These are phyloP conservation scores for Schizosaccharomyces versatilis DNA, from an alignment of 1,139 yeast species.

Conservation along the genomic window DNA sequence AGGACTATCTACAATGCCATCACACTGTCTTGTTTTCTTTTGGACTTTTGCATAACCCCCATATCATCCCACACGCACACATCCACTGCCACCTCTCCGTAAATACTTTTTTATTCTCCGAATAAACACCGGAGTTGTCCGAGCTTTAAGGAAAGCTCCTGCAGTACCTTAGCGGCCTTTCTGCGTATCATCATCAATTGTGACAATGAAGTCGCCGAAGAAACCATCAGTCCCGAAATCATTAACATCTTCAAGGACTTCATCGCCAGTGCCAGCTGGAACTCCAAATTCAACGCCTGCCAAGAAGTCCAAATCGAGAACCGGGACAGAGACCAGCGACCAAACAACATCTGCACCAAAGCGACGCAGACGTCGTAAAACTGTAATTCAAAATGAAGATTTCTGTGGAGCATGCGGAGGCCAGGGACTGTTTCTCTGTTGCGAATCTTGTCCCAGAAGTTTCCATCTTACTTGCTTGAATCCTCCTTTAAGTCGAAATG, in stretches of 20 bases:
- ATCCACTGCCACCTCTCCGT: too few species aligned
- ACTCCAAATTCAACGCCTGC: not conserved
- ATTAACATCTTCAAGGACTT: not conserved
- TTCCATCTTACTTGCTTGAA: conserved; percentile 80
- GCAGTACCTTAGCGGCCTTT: too few species aligned
- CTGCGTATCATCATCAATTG: too few species aligned
- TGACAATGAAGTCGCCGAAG: not conserved
- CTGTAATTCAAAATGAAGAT: conserved; percentile 38
- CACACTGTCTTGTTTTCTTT: too few species aligned
- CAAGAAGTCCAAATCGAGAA: too few species aligned
- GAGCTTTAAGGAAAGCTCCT: too few species aligned
- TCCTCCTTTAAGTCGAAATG: conserved; percentile 58
- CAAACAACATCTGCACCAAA: not conserved
- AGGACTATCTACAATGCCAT: too few species aligned
- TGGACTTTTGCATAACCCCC: too few species aligned
- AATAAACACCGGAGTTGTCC: too few species aligned
- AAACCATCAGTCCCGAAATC: not conserved
- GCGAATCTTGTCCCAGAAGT: conserved; percentile 79
- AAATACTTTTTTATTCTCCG: too few species aligned
- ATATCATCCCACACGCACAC: too few species aligned
- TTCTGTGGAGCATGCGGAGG: conserved; percentile 76
- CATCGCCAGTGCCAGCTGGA: not conserved
- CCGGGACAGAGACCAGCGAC: too few species aligned
- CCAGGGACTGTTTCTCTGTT: conserved; percentile 70
- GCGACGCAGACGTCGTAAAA: not conserved